Evolutionary conservation across 345 rosid species (phyloP).

Genomic region (Angophora floribunda): DNA sequence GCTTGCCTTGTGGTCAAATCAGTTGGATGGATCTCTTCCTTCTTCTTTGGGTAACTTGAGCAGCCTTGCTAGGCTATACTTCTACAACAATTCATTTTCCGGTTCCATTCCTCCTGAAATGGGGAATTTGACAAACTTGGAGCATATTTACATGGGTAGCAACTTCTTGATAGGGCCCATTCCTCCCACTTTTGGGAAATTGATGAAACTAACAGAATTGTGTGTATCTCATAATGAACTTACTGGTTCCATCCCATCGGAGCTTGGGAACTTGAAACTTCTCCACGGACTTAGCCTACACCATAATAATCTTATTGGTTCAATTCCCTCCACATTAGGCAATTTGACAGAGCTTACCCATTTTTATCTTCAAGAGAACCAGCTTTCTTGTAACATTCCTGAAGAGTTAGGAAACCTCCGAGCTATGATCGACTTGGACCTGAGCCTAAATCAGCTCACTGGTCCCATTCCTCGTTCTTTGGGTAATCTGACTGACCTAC

Average conservation of each 20-base stretch:
- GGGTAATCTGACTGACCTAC: slow-evolving; percentile 13
- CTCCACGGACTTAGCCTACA: neutral
- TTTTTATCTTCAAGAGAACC: neutral
- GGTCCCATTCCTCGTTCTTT: slow-evolving; percentile 14
- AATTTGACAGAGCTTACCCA: neutral
- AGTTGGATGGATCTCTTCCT: slow-evolving; percentile 16
- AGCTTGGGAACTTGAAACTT: neutral
- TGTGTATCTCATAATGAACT: neutral
- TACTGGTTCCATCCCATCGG: slow-evolving; percentile 5
- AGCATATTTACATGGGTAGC: neutral
- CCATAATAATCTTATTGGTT: neutral
- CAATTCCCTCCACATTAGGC: neutral
- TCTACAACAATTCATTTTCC: slow-evolving; percentile 4
- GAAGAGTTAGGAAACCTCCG: slow-evolving; percentile 6
- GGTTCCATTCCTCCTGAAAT: slow-evolving; percentile 16
- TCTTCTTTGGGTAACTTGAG: slow-evolving; percentile 9
- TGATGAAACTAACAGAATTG: neutral
- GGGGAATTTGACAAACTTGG: slow-evolving; percentile 11
- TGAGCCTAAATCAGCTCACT: neutral
- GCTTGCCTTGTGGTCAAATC: slow-evolving; percentile 3
- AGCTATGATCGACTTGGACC: neutral
- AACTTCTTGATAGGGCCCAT: slow-evolving; percentile 11
- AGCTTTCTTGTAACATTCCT: neutral
- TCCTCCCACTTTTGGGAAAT: slow-evolving; percentile 5
- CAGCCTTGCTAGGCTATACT: neutral